phyloP scores from a whole-genome alignment of 108 stramenopile genomes.

The Epithemia pelagica region DNA sequence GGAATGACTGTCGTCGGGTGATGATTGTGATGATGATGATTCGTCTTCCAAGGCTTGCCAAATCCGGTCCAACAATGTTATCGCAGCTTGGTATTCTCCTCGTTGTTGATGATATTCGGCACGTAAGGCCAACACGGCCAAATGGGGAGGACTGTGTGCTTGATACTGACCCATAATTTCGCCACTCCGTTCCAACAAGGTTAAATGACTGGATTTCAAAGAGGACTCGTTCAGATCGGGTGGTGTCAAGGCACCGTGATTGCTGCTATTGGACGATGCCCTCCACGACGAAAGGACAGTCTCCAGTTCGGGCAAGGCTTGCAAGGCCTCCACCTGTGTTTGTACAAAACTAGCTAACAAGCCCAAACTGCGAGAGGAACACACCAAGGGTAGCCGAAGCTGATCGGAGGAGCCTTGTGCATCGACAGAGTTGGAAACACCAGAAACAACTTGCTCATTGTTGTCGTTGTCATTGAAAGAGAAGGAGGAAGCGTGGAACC shows the following conservation, averaged over 20 bases:
- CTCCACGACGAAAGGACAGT: background rate
- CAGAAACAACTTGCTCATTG: background rate
- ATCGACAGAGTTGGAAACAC: too few relatives aligned
- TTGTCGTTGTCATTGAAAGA: background rate
- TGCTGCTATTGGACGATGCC: too few relatives aligned
- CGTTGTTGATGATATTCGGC: conserved; percentile 38
- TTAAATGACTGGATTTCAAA: conserved; percentile 17
- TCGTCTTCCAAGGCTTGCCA: background rate
- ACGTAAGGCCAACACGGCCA: conserved; percentile 30
- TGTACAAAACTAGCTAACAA: background rate
- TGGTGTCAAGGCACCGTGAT: too few relatives aligned
- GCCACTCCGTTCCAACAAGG: conserved; percentile 46
- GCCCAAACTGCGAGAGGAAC: background rate
- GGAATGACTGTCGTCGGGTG: background rate
- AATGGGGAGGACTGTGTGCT: conserved; percentile 26
- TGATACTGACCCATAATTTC: conserved; percentile 38
- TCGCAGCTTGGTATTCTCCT: conserved; percentile 5
- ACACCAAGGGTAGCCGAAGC: background rate
- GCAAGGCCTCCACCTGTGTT: background rate
- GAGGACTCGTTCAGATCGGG: too few relatives aligned
- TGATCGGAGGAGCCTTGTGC: too few relatives aligned
- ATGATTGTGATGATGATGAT: background rate
- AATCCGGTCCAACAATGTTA: background rate
- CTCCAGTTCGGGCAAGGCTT: background rate
- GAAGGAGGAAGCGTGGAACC: too few relatives aligned